Base-by-base conservation (phyloP, 2,329 filamentous ascomycete species). In the Fusarium pilosicola region DNA sequence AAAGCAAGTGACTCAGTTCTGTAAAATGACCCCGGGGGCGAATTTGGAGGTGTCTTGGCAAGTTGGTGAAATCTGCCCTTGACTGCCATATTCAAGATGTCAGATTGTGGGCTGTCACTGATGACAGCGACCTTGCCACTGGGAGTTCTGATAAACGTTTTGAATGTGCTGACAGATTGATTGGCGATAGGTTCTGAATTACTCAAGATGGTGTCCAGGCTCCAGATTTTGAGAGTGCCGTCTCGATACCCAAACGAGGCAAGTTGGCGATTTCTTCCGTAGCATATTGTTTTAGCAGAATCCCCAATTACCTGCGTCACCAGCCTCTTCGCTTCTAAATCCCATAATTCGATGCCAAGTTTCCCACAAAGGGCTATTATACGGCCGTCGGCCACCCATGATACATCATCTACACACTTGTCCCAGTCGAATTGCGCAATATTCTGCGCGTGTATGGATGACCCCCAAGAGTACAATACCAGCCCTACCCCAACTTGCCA, bases 31-130 rank as follows among this genome's bases (percentile, higher is more conserved):
- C 0, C 4, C 1, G 0, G 2, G 0, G 4, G 2, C 18, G 20
- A 15, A 15, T 46, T 11, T 22, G 0, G 45, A 46, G 3, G 18
- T 15, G 4, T 11, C 45, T 48, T 7, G 13, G 45, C 4, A 4
- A 46, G 0, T 7, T 28, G 18, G 26, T 3, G 26, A 22, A 11
- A 15, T 3, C 4, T 28, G 18, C 26, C 26, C 1, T 48, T 3
- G 3, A 8, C 18, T 22, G 9, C 45, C 0, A 48, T 11, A 9
- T 1, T 30, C 5, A 26, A 20, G 1, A 7, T 45, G 4, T 45
- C 5, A 5, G 0, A 6, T 0, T 14, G 0, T 4, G 2, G 24
- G 0, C 14, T 10, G 5, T 4, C 0, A 2, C 44, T 20, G 1
- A 28, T 11, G 45, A 11, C 6, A 7, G 13, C 45, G 3, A 28